Percentiles rank a stretch among this genome's conserved stretches.
Conservation (phyloP, 305 asterid genomes). For the Caryopteris hybrid region DNA sequence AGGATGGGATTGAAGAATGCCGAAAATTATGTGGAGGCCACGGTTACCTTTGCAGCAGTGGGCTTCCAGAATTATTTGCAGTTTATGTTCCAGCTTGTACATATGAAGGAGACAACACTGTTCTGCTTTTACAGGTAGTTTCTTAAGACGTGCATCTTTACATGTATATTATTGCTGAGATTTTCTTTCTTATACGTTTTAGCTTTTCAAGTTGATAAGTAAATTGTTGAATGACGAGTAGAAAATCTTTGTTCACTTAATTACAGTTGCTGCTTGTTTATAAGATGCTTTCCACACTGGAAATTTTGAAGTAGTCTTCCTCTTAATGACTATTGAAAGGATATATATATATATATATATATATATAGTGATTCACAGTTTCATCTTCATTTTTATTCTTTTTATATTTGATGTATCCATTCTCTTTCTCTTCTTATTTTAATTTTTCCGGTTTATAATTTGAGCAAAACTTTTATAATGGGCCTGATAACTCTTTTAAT, state of each 20-base stretch:
- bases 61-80: conserved; percentile 98
- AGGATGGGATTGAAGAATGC: conserved; percentile 99
- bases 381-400: background rate
- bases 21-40: conserved; percentile 98
- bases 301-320: background rate
- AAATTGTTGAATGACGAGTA: background rate
- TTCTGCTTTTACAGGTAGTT: conserved; percentile 78
- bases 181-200: background rate
- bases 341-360: too few species aligned
- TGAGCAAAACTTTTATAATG: background rate
- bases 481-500: background rate
- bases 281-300: background rate
- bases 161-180: background rate
- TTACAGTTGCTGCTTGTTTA: background rate
- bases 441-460: background rate
- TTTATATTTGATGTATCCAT: background rate
- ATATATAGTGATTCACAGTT: background rate
- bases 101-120: conserved; percentile 94
- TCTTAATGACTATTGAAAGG: background rate
- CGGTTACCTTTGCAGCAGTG: conserved; percentile 95
- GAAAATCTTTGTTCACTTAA: background rate
- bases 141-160: conserved; percentile 1
- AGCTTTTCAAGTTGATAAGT: background rate
- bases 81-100: conserved; percentile 99
- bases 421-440: background rate